A percentile compares a stretch with the other conserved stretches of the same genome.
Conservation (phyloP, 768 basidiomycete genomes). For the Trametes cingulata region DNA sequence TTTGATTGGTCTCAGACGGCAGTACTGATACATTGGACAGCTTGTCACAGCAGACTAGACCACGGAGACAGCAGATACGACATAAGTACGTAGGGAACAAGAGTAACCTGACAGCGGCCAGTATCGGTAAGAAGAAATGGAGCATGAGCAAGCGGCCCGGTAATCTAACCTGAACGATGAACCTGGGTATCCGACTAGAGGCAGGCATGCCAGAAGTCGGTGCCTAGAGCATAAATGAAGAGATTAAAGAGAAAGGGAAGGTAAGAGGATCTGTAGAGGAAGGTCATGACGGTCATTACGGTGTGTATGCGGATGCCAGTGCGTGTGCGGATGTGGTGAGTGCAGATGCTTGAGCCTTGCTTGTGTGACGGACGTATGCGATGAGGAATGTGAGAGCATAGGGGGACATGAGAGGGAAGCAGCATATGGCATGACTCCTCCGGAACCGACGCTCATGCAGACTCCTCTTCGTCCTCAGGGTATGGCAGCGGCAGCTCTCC, state of each 20-base stretch:
- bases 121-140: neutral
- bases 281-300: slow-evolving; percentile 19
- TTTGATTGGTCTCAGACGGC: slow-evolving; percentile 8
- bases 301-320: neutral
- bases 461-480: slow-evolving; percentile 23
- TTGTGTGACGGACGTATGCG: neutral
- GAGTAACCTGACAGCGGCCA: neutral
- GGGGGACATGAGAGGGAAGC: slow-evolving; percentile 1
- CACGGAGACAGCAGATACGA: slow-evolving; percentile 24
- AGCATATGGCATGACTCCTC: neutral
- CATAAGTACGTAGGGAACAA: slow-evolving; percentile 22
- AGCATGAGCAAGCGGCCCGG: slow-evolving; percentile 2
- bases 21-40: slow-evolving; percentile 23
- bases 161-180: no score
- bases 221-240: slow-evolving; percentile 16
- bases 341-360: neutral
- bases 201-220: neutral
- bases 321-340: neutral
- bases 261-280: neutral
- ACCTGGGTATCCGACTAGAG: neutral
- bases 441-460: slow-evolving; percentile 1
- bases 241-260: slow-evolving; percentile 11
- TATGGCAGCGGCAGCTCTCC: slow-evolving; percentile 42
- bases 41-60: slow-evolving; percentile 22
- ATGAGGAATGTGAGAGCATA: neutral